These are phyloP conservation scores for Abelmoschus esculentus DNA, from an alignment of 345 rosid genomes.

Conservation along the genomic window DNA sequence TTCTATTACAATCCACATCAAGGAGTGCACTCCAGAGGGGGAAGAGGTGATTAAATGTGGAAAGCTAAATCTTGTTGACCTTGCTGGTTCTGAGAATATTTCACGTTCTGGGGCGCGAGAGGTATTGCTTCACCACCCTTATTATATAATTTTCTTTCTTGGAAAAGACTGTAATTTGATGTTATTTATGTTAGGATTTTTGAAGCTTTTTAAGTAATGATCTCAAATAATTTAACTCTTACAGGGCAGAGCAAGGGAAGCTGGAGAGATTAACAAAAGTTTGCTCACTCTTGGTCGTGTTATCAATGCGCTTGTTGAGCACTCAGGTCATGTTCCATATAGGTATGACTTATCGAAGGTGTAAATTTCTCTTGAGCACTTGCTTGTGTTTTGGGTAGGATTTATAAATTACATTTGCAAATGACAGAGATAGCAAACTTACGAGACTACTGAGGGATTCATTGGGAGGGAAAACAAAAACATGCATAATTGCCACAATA, in stretches of 20 bases:
- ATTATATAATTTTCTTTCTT: conserved; percentile 2
- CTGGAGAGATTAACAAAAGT: conserved; percentile 97
- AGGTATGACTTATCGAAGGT: conserved; percentile 33
- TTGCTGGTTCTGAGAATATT: conserved; percentile 99
- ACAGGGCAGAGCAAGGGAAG: conserved; percentile 99
- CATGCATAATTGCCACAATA: conserved; percentile 95
- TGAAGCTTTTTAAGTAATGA: neutral
- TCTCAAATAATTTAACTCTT: conserved; percentile 18
- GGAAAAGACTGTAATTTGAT: conserved; percentile 16
- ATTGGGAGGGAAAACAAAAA: conserved; percentile 95
- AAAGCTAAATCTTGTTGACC: conserved; percentile 95
- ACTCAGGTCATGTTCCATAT: conserved; percentile 96
- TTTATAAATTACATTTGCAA: conserved; percentile 15
- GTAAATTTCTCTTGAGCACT: neutral
- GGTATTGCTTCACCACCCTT: conserved; percentile 34
- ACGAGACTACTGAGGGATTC: conserved; percentile 96
- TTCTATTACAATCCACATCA: conserved; percentile 93
- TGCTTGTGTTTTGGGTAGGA: conserved; percentile 10
- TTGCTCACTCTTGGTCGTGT: conserved; percentile 98
- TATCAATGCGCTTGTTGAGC: conserved; percentile 95
- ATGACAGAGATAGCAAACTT: conserved; percentile 86
- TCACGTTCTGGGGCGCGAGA: conserved; percentile 97
- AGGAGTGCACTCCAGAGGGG: conserved; percentile 94
- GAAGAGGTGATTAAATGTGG: conserved; percentile 99
- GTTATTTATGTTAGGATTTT: neutral